A percentile compares a stretch with the other conserved stretches of the same genome.
Conservation (phyloP, 139 green algal genomes). For the Closterium sp. region DNA sequence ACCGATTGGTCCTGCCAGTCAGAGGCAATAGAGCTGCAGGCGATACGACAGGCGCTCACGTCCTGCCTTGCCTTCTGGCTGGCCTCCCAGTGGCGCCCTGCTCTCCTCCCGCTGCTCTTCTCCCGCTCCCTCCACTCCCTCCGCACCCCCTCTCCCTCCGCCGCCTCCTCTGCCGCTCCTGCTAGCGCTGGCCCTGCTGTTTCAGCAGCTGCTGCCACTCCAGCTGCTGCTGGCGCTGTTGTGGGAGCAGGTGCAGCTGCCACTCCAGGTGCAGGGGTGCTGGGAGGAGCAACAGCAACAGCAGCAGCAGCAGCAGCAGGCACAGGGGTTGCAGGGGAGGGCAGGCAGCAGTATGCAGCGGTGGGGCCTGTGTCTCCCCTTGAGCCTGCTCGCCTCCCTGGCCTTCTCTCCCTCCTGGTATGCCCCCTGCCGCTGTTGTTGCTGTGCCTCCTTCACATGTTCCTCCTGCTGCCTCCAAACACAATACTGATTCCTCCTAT, state of each 20-base stretch:
- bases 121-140: background rate
- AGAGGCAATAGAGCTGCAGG: background rate
- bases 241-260: background rate
- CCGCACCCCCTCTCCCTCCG: background rate
- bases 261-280: background rate
- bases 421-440: background rate
- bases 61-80: background rate
- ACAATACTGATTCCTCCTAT: background rate
- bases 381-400: background rate
- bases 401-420: background rate
- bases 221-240: background rate
- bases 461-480: background rate
- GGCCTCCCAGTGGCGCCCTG: background rate
- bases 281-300: background rate
- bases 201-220: background rate
- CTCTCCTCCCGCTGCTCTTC: constrained; percentile 1
- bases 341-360: background rate
- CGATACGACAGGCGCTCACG: background rate
- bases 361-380: background rate
- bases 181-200: background rate
- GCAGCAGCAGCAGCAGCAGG: background rate
- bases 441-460: background rate
- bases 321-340: background rate
- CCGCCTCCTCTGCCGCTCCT: background rate
- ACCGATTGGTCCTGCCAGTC: background rate